These are phyloP conservation scores for Fusarium phyllophilum DNA, from an alignment of 2,329 filamentous ascomycete species.

Conservation along the genomic window DNA sequence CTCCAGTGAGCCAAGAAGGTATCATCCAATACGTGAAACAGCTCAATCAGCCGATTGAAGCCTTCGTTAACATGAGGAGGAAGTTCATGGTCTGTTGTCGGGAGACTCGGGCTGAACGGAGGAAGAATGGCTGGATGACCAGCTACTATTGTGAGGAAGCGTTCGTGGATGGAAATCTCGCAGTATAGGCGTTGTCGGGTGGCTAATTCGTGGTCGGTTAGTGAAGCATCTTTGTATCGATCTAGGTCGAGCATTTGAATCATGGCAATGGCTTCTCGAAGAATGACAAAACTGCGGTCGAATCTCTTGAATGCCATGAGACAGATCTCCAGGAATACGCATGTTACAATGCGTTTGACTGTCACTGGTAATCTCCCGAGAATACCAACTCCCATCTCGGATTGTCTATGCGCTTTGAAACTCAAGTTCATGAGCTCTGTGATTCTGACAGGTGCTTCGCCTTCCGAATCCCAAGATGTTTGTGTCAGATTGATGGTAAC, in stretches of 20 bases:
- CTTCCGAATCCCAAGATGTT: slow-evolving; percentile 44
- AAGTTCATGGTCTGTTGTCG: slow-evolving; percentile 46
- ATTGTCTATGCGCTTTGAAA: slow-evolving; percentile 44
- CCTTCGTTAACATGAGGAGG: slow-evolving; percentile 49
- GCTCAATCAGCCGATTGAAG: slow-evolving; percentile 50
- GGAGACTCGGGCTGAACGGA: slow-evolving; percentile 44
- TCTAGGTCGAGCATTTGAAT: slow-evolving; percentile 38
- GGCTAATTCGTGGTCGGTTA: slow-evolving; percentile 28
- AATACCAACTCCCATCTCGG: slow-evolving; percentile 43
- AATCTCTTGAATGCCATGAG: slow-evolving; percentile 60
- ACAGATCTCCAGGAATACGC: slow-evolving; percentile 63
- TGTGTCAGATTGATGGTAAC: slow-evolving; percentile 51
- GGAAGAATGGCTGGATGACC: slow-evolving; percentile 53
- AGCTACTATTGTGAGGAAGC: slow-evolving; percentile 62
- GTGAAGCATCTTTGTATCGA: slow-evolving; percentile 11
- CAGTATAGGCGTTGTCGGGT: slow-evolving; percentile 61
- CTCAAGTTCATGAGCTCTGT: slow-evolving; percentile 40
- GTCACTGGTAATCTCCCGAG: slow-evolving; percentile 52
- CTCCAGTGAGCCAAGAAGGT: slow-evolving; percentile 52
- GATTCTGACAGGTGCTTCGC: slow-evolving; percentile 46
- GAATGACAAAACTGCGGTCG: slow-evolving; percentile 59
- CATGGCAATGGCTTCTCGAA: slow-evolving; percentile 59
- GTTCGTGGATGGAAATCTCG: slow-evolving; percentile 67
- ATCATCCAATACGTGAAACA: slow-evolving; percentile 53
- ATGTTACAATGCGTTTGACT: slow-evolving; percentile 59